Percentiles rank a stretch among this genome's conserved stretches.
These are phyloP conservation scores for Agrocybe chaxingu DNA, from an alignment of 768 basidiomycete species.

Conservation along the genomic window DNA sequence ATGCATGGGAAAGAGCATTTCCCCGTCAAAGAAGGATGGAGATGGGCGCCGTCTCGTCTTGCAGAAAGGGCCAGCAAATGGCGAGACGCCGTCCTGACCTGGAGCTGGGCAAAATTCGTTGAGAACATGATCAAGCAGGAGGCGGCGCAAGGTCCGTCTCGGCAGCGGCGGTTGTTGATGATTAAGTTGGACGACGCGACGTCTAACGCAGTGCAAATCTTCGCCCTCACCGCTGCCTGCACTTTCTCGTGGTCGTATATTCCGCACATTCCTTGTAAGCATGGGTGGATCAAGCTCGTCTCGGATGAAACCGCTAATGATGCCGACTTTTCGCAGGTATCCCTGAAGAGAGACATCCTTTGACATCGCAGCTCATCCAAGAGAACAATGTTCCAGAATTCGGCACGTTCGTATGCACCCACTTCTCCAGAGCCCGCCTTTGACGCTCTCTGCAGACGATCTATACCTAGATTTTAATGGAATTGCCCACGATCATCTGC, in stretches of 20 bases:
- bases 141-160: too few relatives aligned
- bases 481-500: conserved; percentile 79
- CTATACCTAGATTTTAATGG: conserved; percentile 94
- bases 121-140: too few relatives aligned
- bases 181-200: background rate
- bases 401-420: conserved; percentile 42
- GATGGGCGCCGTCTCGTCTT: too few relatives aligned
- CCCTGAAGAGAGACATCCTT: conserved; percentile 83
- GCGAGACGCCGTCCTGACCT: too few relatives aligned
- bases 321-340: conserved; percentile 35
- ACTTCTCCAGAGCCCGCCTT: background rate
- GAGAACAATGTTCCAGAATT: conserved; percentile 99
- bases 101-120: too few relatives aligned
- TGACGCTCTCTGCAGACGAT: conserved; percentile 54
- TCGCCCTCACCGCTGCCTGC: conserved; percentile 15
- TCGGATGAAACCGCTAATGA: background rate
- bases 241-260: background rate
- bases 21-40: too few relatives aligned
- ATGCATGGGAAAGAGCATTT: too few relatives aligned
- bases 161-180: too few relatives aligned
- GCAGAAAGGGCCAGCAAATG: too few relatives aligned
- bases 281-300: conserved; percentile 19
- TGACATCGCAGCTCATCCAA: conserved; percentile 97
- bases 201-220: conserved; percentile 12
- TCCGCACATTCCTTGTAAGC: conserved; percentile 2